Conservation (phyloP, 805 yeast species). For the Isabelozyma heimii region DNA sequence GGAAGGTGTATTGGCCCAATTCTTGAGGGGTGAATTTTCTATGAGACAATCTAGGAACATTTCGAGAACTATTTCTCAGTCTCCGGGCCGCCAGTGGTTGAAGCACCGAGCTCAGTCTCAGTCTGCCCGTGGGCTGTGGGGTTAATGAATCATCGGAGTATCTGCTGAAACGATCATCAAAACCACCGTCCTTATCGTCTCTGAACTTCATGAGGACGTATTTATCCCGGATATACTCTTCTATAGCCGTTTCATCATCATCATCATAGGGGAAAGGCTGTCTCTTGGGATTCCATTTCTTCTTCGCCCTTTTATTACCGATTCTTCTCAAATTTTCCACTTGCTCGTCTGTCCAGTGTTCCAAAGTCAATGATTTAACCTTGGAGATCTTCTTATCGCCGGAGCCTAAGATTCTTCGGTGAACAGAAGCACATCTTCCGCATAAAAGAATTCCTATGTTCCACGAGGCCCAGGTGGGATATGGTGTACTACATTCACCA, state of each 20-base stretch:
- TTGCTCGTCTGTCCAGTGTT: conserved; percentile 62
- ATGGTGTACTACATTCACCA: conserved; percentile 71
- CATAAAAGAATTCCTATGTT: conserved; percentile 70
- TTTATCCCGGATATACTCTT: conserved; percentile 61
- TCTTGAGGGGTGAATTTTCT: conserved; percentile 55
- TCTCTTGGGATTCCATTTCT: conserved; percentile 65
- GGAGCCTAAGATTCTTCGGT: conserved; percentile 51
- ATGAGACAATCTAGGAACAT: conserved; percentile 44
- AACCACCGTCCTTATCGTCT: conserved; percentile 32
- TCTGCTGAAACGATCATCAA: conserved; percentile 23
- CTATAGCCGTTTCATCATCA: conserved; percentile 55
- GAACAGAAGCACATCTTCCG: conserved; percentile 82
- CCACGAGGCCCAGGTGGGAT: conserved; percentile 59
- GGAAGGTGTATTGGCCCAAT: conserved; percentile 47
- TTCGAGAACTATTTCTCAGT: conserved; percentile 3
- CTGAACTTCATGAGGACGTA: conserved; percentile 63
- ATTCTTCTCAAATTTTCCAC: conserved; percentile 40
- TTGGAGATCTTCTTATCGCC: conserved; percentile 47
- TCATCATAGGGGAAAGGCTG: conserved; percentile 75
- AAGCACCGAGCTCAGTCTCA: conserved; percentile 19
- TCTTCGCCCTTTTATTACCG: conserved; percentile 63
- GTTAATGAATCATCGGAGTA: conserved; percentile 16
- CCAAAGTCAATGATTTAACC: conserved; percentile 73
- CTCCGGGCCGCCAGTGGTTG: conserved; percentile 4
- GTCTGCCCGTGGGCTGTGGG: conserved; percentile 7